phyloP scores from a whole-genome alignment of 176 grass and related monocot species.

The Chloris gayana region DNA sequence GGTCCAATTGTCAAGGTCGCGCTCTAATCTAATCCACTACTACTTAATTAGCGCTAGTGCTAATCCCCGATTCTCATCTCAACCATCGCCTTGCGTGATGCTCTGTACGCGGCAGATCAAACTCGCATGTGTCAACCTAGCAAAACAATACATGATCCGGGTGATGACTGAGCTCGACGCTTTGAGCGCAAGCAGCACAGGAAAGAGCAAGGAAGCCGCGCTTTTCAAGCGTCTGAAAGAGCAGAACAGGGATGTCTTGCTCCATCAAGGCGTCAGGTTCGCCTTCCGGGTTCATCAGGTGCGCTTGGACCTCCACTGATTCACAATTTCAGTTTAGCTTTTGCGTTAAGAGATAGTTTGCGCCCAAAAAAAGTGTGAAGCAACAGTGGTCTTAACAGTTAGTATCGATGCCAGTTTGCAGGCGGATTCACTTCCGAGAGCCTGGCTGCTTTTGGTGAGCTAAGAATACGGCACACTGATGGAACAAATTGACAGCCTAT shows the following conservation, averaged over 20 bases:
- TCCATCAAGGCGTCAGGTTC: conserved; percentile 72
- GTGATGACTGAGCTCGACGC: conserved; percentile 62
- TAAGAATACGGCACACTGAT: too few species aligned
- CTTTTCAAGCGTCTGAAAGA: conserved; percentile 45
- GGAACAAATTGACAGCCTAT: too few species aligned
- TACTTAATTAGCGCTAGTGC: not conserved
- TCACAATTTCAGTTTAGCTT: too few species aligned
- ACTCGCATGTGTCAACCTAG: conserved; percentile 69
- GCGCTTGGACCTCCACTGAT: too few species aligned
- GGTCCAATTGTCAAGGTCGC: conserved; percentile 63
- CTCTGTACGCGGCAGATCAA: conserved; percentile 52
- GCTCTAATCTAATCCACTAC: not conserved
- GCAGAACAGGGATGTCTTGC: conserved; percentile 62
- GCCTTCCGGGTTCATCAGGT: conserved; percentile 16
- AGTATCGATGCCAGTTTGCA: too few species aligned
- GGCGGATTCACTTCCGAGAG: too few species aligned
- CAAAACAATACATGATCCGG: conserved; percentile 67
- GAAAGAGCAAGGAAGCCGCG: not conserved
- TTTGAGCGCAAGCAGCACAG: conserved; percentile 3
- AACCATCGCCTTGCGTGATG: not conserved
- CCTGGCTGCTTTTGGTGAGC: too few species aligned
- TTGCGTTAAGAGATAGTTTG: too few species aligned
- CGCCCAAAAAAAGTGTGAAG: too few species aligned
- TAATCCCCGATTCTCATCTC: not conserved
- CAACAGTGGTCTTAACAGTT: too few species aligned